Evolutionary conservation across 805 yeast species (phyloP).

Genomic region (Candida caryicola): DNA sequence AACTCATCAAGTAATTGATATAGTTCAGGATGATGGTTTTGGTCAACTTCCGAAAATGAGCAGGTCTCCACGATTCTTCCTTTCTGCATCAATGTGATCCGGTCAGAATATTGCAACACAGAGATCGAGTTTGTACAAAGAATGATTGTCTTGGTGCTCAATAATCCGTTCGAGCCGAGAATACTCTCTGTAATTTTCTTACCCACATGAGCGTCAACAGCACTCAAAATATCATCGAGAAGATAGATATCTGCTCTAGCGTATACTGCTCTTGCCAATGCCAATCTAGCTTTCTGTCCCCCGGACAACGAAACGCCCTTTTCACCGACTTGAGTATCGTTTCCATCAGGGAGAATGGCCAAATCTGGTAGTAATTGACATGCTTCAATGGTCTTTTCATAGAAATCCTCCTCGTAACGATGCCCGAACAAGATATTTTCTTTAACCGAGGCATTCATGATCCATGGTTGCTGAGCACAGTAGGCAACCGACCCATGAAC

Average conservation of each 20-base stretch:
- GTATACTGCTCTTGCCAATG: conserved; percentile 29
- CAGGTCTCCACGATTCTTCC: conserved; percentile 19
- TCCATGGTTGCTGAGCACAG: conserved; percentile 27
- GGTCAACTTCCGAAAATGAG: conserved; percentile 12
- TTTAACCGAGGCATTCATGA: conserved; percentile 23
- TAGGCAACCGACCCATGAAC: conserved; percentile 24
- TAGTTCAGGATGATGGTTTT: conserved; percentile 22
- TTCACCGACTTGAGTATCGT: conserved; percentile 27
- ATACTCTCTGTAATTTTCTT: conserved; percentile 25
- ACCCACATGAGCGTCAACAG: conserved; percentile 31
- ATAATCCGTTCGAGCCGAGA: conserved; percentile 20
- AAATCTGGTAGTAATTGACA: conserved; percentile 25
- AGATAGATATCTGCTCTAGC: conserved; percentile 26
- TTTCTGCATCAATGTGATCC: conserved; percentile 19
- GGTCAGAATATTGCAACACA: conserved; percentile 20
- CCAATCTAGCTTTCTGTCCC: conserved; percentile 29
- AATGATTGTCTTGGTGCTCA: conserved; percentile 23
- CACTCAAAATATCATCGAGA: conserved; percentile 25
- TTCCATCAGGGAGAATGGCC: conserved; percentile 27
- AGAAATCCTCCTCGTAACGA: conserved; percentile 19
- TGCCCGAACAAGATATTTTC: conserved; percentile 28
- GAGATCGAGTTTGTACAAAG: conserved; percentile 28
- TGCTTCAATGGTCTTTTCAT: conserved; percentile 21
- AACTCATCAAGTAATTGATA: conserved; percentile 37
- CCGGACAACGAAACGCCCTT: conserved; percentile 30